Evolutionary conservation across 345 rosid species (phyloP).

Genomic region (Eucalyptus melliodora): DNA sequence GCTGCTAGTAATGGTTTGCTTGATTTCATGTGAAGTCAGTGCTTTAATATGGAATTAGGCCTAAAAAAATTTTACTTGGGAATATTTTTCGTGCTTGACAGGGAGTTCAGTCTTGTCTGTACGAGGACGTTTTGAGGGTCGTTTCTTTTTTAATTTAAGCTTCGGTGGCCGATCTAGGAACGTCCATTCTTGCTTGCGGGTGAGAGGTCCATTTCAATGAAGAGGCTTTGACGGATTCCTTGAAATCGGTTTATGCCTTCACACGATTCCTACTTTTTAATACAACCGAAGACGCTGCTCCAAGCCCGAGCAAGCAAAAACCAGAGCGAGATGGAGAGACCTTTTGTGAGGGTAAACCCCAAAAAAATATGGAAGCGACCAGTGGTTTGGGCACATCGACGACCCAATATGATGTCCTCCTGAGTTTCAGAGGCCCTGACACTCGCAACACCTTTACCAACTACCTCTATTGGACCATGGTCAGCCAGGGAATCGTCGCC

Average conservation of each 20-base stretch:
- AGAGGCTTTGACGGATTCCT: background rate
- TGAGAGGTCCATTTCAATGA: background rate
- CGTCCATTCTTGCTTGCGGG: background rate
- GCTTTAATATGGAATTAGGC: too few relatives aligned
- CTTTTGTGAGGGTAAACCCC: background rate
- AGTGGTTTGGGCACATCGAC: accelerated
- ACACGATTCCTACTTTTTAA: background rate
- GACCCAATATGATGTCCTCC: background rate
- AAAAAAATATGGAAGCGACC: background rate
- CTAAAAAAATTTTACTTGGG: background rate
- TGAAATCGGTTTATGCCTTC: background rate
- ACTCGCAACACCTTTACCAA: background rate
- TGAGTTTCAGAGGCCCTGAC: background rate
- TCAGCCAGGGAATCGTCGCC: background rate
- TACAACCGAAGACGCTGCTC: background rate
- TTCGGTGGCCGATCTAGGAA: background rate
- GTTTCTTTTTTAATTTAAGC: background rate
- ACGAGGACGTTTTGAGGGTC: background rate
- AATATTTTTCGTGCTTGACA: background rate
- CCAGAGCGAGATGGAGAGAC: background rate
- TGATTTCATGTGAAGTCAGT: too few relatives aligned
- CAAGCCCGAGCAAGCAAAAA: background rate
- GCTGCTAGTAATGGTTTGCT: too few relatives aligned
- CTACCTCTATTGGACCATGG: background rate
- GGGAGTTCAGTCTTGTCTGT: background rate